Evolutionary conservation across 164 flowering plant species (phyloP), one percentile per base, ranked within the genome.

Genomic region (Malania oleifera): DNA sequence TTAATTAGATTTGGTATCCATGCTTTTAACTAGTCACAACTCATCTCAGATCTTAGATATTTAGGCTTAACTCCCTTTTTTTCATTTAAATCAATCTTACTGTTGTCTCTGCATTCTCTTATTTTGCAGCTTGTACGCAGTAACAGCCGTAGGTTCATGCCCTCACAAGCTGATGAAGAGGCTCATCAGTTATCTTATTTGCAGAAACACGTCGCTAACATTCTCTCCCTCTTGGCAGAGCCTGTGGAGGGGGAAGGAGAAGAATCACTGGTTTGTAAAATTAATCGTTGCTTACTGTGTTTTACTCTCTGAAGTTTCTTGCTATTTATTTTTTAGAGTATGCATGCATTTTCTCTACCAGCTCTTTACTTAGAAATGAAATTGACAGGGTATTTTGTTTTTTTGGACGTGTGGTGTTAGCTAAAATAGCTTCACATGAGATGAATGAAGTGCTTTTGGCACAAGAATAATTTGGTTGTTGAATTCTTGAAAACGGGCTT

Each of bases 121-220:
- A 28, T 0, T 14, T 67, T 81, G 81, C 82, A 95, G 99, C 85
- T 95, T 70, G 97, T 77, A 17, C 91, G 99, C 37, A 86, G 96
- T 79, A 95, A 91, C 59, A 89, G 82, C 74, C 87, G 99, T 17
- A 68, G 87, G 28, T 85, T 78, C 72, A 80, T 91, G 86, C 99
- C 99, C 61, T 95, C 99, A 27, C 99, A 83, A 64, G 82, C 83
- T 62, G 99, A 95, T 75, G 99, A 95, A 72, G 99, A 95, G 81
- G 86, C 88, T 52, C 97, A 95, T 70, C 97, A 88, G 69, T 63
- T 95, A 41, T 91, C 97, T 18, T 91, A 95, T 74, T 69, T 95
- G 45, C 95, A 88, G 64, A 95, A 95, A 70, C 99, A 95, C 66
- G 48, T 95, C 80, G 84, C 82, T 31, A 91, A 91, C 68, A 83